phyloP scores from a whole-genome alignment of 139 green algal genomes.

The Pedinophyceae sp. region DNA sequence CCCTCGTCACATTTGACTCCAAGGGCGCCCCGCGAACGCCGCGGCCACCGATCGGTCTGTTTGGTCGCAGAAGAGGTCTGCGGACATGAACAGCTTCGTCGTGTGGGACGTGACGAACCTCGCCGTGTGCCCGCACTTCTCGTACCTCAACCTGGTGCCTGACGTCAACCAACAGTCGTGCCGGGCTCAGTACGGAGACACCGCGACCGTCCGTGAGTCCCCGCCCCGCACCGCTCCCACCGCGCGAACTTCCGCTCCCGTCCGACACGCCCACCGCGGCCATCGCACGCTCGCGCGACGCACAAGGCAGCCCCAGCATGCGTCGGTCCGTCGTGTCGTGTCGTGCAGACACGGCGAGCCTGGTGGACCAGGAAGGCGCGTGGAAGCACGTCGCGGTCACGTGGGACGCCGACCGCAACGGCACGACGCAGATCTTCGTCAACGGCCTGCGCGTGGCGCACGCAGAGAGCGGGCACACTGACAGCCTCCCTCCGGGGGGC shows the following conservation, averaged over 20 bases:
- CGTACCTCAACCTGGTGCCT: conserved; percentile 49
- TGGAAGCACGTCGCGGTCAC: conserved; percentile 78
- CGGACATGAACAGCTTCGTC: conserved; percentile 71
- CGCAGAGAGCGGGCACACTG: conserved; percentile 27
- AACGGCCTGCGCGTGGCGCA: conserved; percentile 44
- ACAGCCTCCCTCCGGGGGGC: conserved; percentile 36
- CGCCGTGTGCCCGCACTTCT: conserved; percentile 54
- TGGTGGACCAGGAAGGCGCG: conserved; percentile 33
- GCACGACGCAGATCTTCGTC: conserved; percentile 59
- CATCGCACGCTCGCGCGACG: neutral
- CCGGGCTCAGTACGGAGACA: conserved; percentile 21
- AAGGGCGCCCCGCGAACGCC: no score
- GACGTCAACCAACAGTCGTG: conserved; percentile 39
- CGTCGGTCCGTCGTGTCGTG: neutral
- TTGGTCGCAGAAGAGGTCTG: no score
- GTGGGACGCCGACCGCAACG: conserved; percentile 40
- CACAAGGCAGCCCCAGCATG: neutral
- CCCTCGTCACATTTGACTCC: no score
- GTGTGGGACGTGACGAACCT: conserved; percentile 39
- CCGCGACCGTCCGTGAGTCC: neutral
- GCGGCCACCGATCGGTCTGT: no score
- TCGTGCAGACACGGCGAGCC: conserved; percentile 14
- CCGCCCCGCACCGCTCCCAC: conserved; percentile 1
- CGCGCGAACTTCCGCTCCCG: neutral
- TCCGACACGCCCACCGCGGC: neutral